Conservation (phyloP, 1,139 yeast genomes). For the Yamadazyma songkhlaensis region DNA sequence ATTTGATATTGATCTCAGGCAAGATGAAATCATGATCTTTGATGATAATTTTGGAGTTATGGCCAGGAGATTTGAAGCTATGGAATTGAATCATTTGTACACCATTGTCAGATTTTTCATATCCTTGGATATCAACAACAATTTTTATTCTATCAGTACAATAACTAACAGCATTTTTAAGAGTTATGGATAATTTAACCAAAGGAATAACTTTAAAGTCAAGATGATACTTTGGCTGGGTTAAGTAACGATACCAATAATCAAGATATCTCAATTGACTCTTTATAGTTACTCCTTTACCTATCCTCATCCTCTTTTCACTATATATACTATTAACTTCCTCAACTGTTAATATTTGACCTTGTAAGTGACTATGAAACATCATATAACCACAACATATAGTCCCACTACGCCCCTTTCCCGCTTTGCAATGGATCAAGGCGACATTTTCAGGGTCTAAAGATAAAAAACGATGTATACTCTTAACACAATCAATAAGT, state of each 20-base stretch:
- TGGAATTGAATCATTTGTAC: not conserved
- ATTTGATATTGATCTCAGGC: not conserved
- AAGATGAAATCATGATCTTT: not conserved
- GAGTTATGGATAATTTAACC: not conserved
- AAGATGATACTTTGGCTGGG: not conserved
- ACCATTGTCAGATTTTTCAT: not conserved
- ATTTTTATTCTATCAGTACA: not conserved
- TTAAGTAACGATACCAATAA: slow-evolving; percentile 48
- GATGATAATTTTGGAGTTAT: not conserved
- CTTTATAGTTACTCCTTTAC: slow-evolving; percentile 67
- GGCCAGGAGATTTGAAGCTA: not conserved
- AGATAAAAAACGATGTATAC: slow-evolving; percentile 43
- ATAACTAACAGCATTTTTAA: not conserved
- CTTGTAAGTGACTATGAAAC: slow-evolving; percentile 27
- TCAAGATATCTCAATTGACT: slow-evolving; percentile 68
- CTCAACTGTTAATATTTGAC: slow-evolving; percentile 21
- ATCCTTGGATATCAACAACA: slow-evolving; percentile 3
- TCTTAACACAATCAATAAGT: slow-evolving; percentile 42
- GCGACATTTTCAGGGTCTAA: slow-evolving; percentile 45
- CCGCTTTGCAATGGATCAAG: slow-evolving; percentile 84
- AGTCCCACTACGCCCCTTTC: slow-evolving; percentile 89
- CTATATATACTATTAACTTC: slow-evolving; percentile 56
- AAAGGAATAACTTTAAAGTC: not conserved
- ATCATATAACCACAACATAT: slow-evolving; percentile 70
- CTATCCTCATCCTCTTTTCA: slow-evolving; percentile 56